Conservation (phyloP, 257 asterid genomes). For the Plectranthus barbatus region DNA sequence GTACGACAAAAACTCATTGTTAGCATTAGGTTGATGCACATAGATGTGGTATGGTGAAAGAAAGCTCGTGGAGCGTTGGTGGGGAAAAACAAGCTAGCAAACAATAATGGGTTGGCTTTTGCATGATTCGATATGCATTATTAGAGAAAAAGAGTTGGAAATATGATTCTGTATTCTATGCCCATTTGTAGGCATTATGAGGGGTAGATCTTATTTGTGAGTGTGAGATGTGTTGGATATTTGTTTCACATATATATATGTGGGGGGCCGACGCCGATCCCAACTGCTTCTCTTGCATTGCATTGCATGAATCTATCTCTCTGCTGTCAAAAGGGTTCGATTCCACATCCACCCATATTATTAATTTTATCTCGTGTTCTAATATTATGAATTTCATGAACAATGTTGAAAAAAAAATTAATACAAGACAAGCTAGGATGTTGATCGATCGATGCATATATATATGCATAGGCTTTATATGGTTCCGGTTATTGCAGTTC, state of each 20-base stretch:
- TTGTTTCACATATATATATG: too few species aligned
- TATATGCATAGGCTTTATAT: conserved; percentile 15
- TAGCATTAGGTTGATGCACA: too few species aligned
- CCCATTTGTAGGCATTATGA: conserved; percentile 47
- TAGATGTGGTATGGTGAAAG: not conserved
- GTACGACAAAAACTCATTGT: too few species aligned
- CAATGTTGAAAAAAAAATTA: too few species aligned
- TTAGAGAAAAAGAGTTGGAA: conserved; percentile 24
- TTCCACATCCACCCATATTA: not conserved
- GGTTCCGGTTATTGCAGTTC: conserved; percentile 24
- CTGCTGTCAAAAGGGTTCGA: not conserved
- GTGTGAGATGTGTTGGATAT: too few species aligned
- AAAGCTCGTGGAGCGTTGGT: not conserved
- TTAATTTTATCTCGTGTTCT: not conserved
- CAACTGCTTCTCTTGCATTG: not conserved
- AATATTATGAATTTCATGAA: too few species aligned
- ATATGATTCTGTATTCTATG: conserved; percentile 39
- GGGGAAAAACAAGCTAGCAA: conserved; percentile 5
- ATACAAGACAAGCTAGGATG: too few species aligned
- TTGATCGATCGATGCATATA: not conserved
- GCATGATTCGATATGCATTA: conserved; percentile 42
- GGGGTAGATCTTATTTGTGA: conserved; percentile 37
- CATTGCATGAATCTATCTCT: not conserved
- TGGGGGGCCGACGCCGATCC: not conserved
- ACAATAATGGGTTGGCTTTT: conserved; percentile 23